Conservation (phyloP, 768 basidiomycete genomes). For the Tulasnella sp. region DNA sequence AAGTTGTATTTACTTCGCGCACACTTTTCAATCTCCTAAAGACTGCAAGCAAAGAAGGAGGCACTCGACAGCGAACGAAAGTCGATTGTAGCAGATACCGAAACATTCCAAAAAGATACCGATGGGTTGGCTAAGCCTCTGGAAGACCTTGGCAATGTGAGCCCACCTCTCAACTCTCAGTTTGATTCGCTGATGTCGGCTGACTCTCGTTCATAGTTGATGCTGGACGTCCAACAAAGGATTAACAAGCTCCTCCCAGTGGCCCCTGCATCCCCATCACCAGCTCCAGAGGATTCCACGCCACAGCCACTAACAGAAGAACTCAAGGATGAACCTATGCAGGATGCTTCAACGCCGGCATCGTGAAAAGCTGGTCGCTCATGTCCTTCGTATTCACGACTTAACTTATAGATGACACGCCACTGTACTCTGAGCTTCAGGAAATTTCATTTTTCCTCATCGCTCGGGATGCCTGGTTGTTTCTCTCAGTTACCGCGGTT, state of each 20-base stretch:
- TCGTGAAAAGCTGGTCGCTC: not conserved
- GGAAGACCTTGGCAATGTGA: constrained; percentile 14
- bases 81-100: constrained; percentile 74
- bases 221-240: constrained; percentile 3
- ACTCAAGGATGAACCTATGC: not conserved
- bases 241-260: constrained; percentile 10
- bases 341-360: not conserved
- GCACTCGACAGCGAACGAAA: constrained; percentile 69
- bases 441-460: not conserved
- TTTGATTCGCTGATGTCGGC: not conserved
- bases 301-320: not conserved
- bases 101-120: constrained; percentile 62
- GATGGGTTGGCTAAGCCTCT: constrained; percentile 39
- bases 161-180: not conserved
- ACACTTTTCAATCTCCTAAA: constrained; percentile 33
- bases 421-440: not conserved
- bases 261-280: not conserved
- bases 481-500: not conserved
- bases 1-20: not conserved
- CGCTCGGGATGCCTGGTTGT: not conserved
- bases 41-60: constrained; percentile 66
- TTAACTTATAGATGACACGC: not conserved
- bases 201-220: not conserved
- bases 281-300: not conserved
- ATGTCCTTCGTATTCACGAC: not conserved